Evolutionary conservation across 2,329 filamentous ascomycete genomes (phyloP), one percentile per base, ranked within the genome.

Genomic region (Stagonosporopsis cucurbitacearum): DNA sequence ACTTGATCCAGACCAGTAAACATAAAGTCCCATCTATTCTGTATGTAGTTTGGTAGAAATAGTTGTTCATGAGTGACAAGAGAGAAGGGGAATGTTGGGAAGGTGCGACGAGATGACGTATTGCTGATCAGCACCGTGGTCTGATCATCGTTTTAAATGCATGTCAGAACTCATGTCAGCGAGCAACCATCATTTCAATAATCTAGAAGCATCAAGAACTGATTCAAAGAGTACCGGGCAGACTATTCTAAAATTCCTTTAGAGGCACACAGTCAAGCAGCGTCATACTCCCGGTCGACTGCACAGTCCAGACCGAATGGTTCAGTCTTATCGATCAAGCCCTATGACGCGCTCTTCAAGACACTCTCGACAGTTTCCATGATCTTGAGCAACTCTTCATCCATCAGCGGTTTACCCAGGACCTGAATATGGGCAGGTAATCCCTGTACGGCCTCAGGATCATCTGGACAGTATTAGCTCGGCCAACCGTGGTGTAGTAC

Each of bases 361-460:
- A 65, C 39, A 1, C 32, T 54, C 26, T 73, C 69, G 11, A 78
- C 69, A 6, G 72, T 60, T 42, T 68, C 71, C 64, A 76, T 67
- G 25, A 75, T 63, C 36, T 74, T 64, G 12, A 78, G 46, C 45
- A 77, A 36, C 55, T 82, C 78, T 58, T 84, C 81, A 19, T 84
- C 82, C 42, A 77, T 75, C 70, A 82, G 77, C 1, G 74, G 72
- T 8, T 77, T 77, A 0, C 81, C 75, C 19, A 81, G 65, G 3
- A 84, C 58, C 58, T 84, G 81, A 4, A 84, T 62, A 3, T 80
- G 73, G 19, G 78, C 78, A 0, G 82, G 81, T 3, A 76, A 71
- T 1, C 79, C 80, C 35, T 82, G 75, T 0, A 76, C 65, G 0
- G 63, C 59, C 4, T 75, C 72, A 0, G 79, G 71, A 3, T 77